Evolutionary conservation across 2,329 filamentous ascomycete species (phyloP), one percentile per base, ranked within the genome.

Genomic region (Trichoderma atrobrunneum): DNA sequence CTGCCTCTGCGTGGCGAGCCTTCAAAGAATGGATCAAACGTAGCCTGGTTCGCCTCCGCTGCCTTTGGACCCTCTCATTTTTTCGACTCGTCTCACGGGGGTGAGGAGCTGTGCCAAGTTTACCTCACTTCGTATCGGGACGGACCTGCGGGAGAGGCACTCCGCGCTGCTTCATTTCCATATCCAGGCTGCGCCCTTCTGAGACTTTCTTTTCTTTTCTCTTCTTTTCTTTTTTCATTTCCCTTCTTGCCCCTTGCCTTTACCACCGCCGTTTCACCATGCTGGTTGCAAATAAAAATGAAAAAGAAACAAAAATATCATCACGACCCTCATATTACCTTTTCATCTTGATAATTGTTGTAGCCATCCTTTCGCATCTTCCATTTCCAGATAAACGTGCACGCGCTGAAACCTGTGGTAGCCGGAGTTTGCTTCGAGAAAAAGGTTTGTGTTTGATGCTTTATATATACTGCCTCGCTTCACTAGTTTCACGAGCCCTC

Each of bases 401-500:
- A 73, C 60, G 26, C 30, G 56, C 26, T 24, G 62, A 60, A 54
- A 14, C n/a, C n/a, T 32, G 26, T 34, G 28, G 48, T 21, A 16
- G 26, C 56, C 16, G 56, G 65, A 11, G 61, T 54, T 36, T 73
- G 69, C 34, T 62, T 67, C 43, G 51, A 72, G 43, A 39, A 32
- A 70, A 56, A 72, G 26, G 24, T 39, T 60, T 57, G 69, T 71
- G 69, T 73, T 51, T 54, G 56, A 54, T 62, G 36, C 30, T 72
- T 65, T 74, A 72, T 73, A 72, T 72, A 73, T 73, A 71, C 32
- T 72, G 64, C 65, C 71, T 74, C 64, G 70, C 67, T 70, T 72
- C 65, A 68, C 72, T 64, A 69, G 60, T 39, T 51, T 69, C 57
- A 63, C 43, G 62, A 60, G 32, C 51, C 48, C 57, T 36, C 30